These are phyloP conservation scores for Rhododendron ovatum DNA, from an alignment of 148 eudicot genomes.

Conservation along the genomic window DNA sequence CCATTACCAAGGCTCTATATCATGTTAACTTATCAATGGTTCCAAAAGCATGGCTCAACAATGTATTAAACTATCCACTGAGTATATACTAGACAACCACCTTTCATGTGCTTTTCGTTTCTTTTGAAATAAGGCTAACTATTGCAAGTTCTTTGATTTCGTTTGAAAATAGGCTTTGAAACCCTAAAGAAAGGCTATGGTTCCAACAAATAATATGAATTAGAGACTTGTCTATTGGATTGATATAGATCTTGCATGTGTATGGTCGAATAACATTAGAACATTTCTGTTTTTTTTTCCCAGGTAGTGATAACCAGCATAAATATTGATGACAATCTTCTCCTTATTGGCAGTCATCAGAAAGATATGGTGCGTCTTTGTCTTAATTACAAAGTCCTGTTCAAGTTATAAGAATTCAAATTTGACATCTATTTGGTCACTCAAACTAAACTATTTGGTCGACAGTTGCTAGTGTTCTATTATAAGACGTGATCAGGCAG, in stretches of 20 bases:
- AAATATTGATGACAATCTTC: slow-evolving; percentile 63
- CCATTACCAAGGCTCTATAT: neutral
- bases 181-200: neutral
- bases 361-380: slow-evolving; percentile 53
- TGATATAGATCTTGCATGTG: neutral
- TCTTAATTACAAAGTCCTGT: neutral
- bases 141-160: neutral
- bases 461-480: neutral
- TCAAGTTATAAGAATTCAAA: neutral
- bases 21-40: neutral
- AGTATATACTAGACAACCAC: neutral
- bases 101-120: neutral
- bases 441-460: neutral
- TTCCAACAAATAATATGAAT: neutral
- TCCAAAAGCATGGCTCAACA: neutral
- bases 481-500: neutral
- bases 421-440: neutral
- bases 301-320: slow-evolving; percentile 98
- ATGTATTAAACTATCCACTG: neutral
- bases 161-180: neutral
- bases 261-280: neutral
- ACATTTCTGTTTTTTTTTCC: slow-evolving; percentile 7
- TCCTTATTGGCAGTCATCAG: slow-evolving; percentile 83
- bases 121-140: neutral
- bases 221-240: neutral